Evolutionary conservation across 2,329 filamentous ascomycete species (phyloP).

Genomic region (Microsporum canis): DNA sequence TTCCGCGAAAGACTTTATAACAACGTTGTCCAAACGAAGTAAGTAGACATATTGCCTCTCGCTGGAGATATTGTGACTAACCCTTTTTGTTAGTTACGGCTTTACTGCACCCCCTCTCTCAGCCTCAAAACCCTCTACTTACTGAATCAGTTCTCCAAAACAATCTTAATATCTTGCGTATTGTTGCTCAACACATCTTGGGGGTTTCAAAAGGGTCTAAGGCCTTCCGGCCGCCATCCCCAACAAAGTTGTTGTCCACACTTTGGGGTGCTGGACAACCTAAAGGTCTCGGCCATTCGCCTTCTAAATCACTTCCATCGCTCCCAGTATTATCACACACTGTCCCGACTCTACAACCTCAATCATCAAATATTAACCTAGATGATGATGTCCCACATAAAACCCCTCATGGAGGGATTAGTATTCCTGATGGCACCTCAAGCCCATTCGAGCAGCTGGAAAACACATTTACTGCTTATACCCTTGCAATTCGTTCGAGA

Average conservation of each 20-base stretch:
- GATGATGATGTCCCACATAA: conserved; percentile 12
- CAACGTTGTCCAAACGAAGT: conserved; percentile 64
- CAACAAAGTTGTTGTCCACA: conserved; percentile 79
- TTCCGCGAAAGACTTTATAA: conserved; percentile 58
- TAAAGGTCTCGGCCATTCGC: conserved; percentile 24
- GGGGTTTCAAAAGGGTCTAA: conserved; percentile 48
- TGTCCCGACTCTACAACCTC: conserved; percentile 28
- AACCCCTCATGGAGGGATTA: conserved; percentile 37
- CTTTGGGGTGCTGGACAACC: conserved; percentile 53
- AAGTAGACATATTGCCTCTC: conserved; percentile 26
- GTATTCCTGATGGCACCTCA: conserved; percentile 40
- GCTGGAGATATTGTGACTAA: background rate
- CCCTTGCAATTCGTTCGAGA: conserved; percentile 68
- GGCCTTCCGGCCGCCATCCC: conserved; percentile 67
- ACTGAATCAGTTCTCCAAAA: conserved; percentile 60
- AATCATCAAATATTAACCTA: conserved; percentile 33
- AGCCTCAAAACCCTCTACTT: conserved; percentile 39
- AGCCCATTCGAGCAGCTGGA: conserved; percentile 65
- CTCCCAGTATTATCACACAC: conserved; percentile 33
- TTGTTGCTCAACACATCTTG: conserved; percentile 52
- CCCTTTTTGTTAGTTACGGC: conserved; percentile 49
- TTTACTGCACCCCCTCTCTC: conserved; percentile 59
- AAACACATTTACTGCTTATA: conserved; percentile 73
- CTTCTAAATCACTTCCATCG: conserved; percentile 26
- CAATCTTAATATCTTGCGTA: conserved; percentile 64